Conservation (phyloP, 345 rosid genomes). For the Arabis alpina region DNA sequence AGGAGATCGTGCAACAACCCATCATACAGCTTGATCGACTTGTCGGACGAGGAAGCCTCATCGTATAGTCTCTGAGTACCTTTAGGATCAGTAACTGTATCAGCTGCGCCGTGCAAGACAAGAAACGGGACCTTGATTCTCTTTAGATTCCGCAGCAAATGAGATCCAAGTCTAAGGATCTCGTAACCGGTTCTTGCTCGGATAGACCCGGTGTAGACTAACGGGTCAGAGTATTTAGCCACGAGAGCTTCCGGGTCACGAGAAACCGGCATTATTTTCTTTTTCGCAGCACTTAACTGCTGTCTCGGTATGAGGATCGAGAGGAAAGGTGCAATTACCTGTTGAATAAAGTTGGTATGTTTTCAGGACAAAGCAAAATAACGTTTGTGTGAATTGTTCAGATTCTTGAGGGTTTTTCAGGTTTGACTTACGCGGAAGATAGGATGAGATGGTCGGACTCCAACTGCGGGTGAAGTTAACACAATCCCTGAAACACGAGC, state of each 20-base stretch:
- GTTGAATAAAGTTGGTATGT: conserved; percentile 16
- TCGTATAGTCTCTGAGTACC: conserved; percentile 65
- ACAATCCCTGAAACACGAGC: conserved; percentile 63
- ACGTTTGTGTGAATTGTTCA: not conserved
- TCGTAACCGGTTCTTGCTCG: conserved; percentile 86
- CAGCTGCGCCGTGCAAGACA: conserved; percentile 83
- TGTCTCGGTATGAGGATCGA: conserved; percentile 64
- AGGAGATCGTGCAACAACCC: conserved; percentile 88
- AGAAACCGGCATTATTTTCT: conserved; percentile 72
- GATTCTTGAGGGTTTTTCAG: conserved; percentile 19
- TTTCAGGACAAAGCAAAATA: conserved; percentile 8
- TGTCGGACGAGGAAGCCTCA: conserved; percentile 73
- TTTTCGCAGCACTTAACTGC: conserved; percentile 79
- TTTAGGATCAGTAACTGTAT: conserved; percentile 81
- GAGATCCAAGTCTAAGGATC: conserved; percentile 68
- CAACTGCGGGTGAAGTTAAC: conserved; percentile 90
- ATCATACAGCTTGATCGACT: conserved; percentile 66
- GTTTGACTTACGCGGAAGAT: conserved; percentile 57
- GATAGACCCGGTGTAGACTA: conserved; percentile 82
- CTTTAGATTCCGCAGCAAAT: conserved; percentile 63
- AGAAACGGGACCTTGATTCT: conserved; percentile 72
- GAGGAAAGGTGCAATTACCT: conserved; percentile 79
- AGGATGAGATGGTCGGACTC: conserved; percentile 91
- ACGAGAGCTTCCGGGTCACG: conserved; percentile 80
- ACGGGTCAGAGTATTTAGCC: conserved; percentile 87